Base-by-base conservation (phyloP, 2,329 filamentous ascomycete genomes). In the Aspergillus candidus region DNA sequence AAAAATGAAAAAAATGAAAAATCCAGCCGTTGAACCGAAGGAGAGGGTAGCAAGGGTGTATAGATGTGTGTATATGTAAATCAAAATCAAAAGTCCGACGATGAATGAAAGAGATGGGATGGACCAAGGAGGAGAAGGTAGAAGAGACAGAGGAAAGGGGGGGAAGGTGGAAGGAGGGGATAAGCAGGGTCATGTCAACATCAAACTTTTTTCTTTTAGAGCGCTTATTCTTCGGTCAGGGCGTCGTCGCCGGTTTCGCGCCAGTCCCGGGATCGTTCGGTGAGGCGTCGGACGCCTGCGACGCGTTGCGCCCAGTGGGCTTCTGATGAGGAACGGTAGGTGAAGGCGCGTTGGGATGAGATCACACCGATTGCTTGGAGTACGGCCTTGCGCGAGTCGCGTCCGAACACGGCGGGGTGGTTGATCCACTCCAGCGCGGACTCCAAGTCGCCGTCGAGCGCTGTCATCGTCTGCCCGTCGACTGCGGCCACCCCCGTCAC, bases 321-420 rank as follows among this genome's bases (percentile, higher is more conserved):
- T 72, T 98, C 93, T 5, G 91, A 85, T 0, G 88, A 82, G 2
- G 90, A 93, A 40, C 91, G 82, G 77, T 91, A 96, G 1, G 93
- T 97, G 63, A 91, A 95, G 10, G 86, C 90, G 37, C 93, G 80
- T 69, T 98, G 93, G 6, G 87, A 94, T 60, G 87, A 93, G 56
- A 98, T 96, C 49, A 97, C 90, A 6, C 93, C 91, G 54, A 98
- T 97, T 12, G 90, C 88, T 66, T 98, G 93, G 17, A 98, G 75
- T 2, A 98, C 90, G 4, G 91, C 88, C 72, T 98, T 98, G 58
- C 93, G 83, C 46, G 87, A 93, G 64, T 98, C 93, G 32, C 93
- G 82, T 7, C 86, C 84, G 63, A 98, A 98, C 2, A 97, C 88
- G 2, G 90, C 90, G 1, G 93, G 93, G 60, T 98, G 93, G 62